Conservation (phyloP, 441 rosid species). For the Rhodomyrtus psidioides region DNA sequence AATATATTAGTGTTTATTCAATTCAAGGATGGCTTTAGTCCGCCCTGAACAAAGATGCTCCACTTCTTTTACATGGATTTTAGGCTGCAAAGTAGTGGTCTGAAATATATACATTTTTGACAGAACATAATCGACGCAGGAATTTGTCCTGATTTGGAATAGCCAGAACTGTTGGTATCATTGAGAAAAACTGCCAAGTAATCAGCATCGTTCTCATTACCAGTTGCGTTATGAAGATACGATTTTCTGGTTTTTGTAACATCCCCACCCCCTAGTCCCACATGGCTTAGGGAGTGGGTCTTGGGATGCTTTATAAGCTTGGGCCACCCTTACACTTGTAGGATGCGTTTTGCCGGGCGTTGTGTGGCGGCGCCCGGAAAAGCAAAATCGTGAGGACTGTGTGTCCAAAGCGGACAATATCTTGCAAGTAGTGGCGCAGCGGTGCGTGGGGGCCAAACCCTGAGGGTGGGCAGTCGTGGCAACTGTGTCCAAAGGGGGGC, state of each 20-base stretch:
- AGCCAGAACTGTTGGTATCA: neutral
- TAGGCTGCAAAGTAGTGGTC: neutral
- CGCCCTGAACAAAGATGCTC: neutral
- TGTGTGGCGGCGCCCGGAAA: no score
- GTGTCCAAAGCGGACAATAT: no score
- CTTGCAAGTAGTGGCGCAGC: no score
- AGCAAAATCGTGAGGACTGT: no score
- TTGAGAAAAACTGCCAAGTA: neutral
- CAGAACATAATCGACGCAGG: neutral
- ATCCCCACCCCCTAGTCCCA: no score
- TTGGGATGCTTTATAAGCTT: no score
- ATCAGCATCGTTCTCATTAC: neutral
- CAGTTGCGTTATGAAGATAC: neutral
- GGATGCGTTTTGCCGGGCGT: no score
- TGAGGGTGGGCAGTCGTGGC: no score
- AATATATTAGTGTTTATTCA: neutral
- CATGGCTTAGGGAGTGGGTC: no score
- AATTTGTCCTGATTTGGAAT: neutral
- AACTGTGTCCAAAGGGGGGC: no score
- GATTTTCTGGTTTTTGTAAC: neutral
- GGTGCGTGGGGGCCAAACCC: no score
- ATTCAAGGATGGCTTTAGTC: neutral
- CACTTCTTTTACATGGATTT: neutral
- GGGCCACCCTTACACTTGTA: no score
- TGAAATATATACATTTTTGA: neutral